Conservation (phyloP, 1,284 basidiomycete species). For the Trametes sp. region DNA sequence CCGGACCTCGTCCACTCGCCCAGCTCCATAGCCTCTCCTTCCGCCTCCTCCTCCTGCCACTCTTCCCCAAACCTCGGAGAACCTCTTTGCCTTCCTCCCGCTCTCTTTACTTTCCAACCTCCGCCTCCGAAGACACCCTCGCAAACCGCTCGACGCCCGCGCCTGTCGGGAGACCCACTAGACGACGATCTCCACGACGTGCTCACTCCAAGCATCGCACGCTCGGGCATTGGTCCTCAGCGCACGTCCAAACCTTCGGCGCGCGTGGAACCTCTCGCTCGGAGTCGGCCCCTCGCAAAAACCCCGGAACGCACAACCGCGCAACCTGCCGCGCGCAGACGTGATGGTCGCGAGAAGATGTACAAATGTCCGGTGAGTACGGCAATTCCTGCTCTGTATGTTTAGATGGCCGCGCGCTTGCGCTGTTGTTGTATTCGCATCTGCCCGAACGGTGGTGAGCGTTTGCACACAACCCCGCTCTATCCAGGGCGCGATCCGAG, state of each 20-base stretch:
- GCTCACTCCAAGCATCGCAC: slow-evolving; percentile 7
- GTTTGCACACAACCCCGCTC: background rate
- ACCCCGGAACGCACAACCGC: slow-evolving; percentile 17
- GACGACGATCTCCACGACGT: slow-evolving; percentile 5
- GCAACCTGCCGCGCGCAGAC: slow-evolving; percentile 17
- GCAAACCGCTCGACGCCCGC: slow-evolving; percentile 8
- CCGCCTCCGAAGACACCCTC: slow-evolving; percentile 17
- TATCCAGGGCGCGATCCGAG: background rate
- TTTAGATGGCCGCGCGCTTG: slow-evolving; percentile 6
- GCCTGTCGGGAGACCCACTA: background rate
- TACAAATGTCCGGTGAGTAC: slow-evolving; percentile 48
- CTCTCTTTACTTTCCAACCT: slow-evolving; percentile 36
- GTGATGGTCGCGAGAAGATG: slow-evolving; percentile 44
- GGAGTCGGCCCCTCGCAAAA: slow-evolving; percentile 12
- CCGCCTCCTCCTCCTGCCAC: slow-evolving; percentile 25
- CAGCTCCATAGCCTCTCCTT: slow-evolving; percentile 22
- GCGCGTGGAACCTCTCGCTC: slow-evolving; percentile 18
- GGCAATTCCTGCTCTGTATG: slow-evolving; percentile 2
- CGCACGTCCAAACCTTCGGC: slow-evolving; percentile 10
- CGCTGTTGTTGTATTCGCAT: background rate
- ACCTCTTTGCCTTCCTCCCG: slow-evolving; percentile 40
- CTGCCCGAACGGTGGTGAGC: background rate
- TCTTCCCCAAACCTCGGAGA: slow-evolving; percentile 30
- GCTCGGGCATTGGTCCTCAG: slow-evolving; percentile 10
- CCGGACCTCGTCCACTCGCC: slow-evolving; percentile 29